Conservation (phyloP, 345 rosid genomes). For the rapeseed (Brassica napus) region DNA sequence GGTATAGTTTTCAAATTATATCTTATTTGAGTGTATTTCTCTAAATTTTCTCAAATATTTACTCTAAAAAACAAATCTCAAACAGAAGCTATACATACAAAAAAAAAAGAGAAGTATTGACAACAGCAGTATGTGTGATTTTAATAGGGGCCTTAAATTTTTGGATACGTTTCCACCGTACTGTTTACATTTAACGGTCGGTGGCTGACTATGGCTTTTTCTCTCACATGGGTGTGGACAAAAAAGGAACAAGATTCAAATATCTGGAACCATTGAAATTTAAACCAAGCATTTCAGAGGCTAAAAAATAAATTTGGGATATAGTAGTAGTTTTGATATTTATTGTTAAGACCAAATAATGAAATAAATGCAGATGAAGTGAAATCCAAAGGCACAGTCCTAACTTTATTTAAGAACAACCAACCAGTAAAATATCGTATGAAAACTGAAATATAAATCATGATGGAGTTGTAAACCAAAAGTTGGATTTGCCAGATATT, state of each 20-base stretch:
- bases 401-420: not conserved
- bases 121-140: too few relatives aligned
- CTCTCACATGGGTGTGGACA: not conserved
- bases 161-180: not conserved
- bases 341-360: not conserved
- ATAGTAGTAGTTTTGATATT: not conserved
- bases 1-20: too few relatives aligned
- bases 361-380: conserved; percentile 4
- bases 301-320: not conserved
- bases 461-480: not conserved
- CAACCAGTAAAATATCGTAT: not conserved
- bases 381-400: not conserved
- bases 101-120: too few relatives aligned
- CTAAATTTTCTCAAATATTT: too few relatives aligned
- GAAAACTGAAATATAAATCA: not conserved
- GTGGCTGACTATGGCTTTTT: not conserved
- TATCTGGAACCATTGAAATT: not conserved
- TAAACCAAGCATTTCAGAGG: not conserved
- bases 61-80: too few relatives aligned
- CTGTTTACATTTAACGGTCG: conserved; percentile 15
- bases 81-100: too few relatives aligned
- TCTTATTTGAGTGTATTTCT: too few relatives aligned
- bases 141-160: too few relatives aligned
- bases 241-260: not conserved
- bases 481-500: not conserved